These are phyloP conservation scores for Coemansia sp. DNA, from an alignment of 192 early-diverging fungal genomes.

Conservation along the genomic window DNA sequence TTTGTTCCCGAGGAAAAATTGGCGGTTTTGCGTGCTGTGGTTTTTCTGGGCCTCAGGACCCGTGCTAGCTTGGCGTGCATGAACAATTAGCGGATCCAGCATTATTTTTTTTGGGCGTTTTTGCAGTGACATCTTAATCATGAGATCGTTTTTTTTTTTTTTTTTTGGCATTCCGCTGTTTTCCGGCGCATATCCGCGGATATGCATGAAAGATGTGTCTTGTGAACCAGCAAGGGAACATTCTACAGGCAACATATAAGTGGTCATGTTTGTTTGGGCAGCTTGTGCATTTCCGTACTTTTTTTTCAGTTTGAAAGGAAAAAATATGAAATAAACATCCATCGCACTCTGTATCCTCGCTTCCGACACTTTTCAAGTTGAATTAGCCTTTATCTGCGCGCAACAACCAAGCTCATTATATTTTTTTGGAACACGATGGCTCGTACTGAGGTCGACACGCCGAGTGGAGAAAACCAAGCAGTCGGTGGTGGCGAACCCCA, in stretches of 20 bases:
- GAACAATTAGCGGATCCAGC: background rate
- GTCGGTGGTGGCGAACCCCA: background rate
- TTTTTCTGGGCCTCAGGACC: slow-evolving; percentile 24
- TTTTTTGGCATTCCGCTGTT: too few relatives aligned
- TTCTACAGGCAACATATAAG: background rate
- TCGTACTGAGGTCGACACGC: background rate
- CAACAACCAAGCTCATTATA: background rate
- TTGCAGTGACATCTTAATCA: too few relatives aligned
- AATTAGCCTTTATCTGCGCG: background rate
- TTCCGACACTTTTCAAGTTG: background rate
- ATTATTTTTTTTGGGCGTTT: background rate
- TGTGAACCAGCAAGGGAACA: background rate
- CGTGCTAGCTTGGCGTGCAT: slow-evolving; percentile 3
- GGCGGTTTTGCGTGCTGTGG: slow-evolving; percentile 21
- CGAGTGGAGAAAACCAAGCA: background rate
- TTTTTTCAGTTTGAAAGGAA: background rate
- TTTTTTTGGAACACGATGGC: background rate
- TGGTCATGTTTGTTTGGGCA: background rate
- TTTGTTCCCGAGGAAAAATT: slow-evolving; percentile 14
- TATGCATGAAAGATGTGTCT: too few relatives aligned
- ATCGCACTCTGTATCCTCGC: too few relatives aligned
- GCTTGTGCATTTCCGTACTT: background rate
- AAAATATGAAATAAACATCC: too few relatives aligned
- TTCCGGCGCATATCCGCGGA: too few relatives aligned
- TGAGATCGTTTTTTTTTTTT: too few relatives aligned